Base-by-base conservation (phyloP, 2,329 filamentous ascomycete genomes). In the Xylariaceae sp. region DNA sequence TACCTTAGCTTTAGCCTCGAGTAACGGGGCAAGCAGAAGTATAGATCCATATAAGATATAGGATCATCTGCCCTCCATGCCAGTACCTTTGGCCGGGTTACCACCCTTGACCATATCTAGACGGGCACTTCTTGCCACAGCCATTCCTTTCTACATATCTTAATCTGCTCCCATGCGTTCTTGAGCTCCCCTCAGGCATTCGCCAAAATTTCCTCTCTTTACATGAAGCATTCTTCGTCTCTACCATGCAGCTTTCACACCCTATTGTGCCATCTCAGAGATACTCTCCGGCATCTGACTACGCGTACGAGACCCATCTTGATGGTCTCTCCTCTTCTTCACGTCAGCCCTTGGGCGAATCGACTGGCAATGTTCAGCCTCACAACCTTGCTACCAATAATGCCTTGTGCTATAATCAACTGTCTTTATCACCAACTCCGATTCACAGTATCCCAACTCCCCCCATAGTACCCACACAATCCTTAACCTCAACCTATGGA, bases 261-360 rank as follows among this genome's bases (percentile, higher is more conserved):
- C 71, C 74, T 34, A 67, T 77, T 50, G 64, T 77, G 53, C 68
- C 75, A 40, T 73, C 73, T 41, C 75, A 79, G 59, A 69, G 71
- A 56, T 76, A 72, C 58, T 74, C 73, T 42, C 66, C 68, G 32
- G 43, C 50, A 27, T 56, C 67, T 46, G 74, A 76, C 42, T 76
- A 75, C 55, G 55, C 68, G 29, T 65, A 65, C 53, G 75, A 77
- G 54, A 58, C 62, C 45, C 69, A 72, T 44, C 69, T 73, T 53
- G 66, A 66, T 52, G 56, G 50, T 58, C 64, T 62, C 47, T 63
- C 58, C 57, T 66, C 57, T 52, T n/a, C n/a, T n/a, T 53, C 55
- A 61, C 61, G 54, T 58, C 65, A 71, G 48, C 76, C 77, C 22
- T 68, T 80, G 29, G 67, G 73, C 46, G 76, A 80, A 56, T 70